Evolutionary conservation across 192 early-diverging fungal species (phyloP).

Genomic region (Mortierella antarctica): DNA sequence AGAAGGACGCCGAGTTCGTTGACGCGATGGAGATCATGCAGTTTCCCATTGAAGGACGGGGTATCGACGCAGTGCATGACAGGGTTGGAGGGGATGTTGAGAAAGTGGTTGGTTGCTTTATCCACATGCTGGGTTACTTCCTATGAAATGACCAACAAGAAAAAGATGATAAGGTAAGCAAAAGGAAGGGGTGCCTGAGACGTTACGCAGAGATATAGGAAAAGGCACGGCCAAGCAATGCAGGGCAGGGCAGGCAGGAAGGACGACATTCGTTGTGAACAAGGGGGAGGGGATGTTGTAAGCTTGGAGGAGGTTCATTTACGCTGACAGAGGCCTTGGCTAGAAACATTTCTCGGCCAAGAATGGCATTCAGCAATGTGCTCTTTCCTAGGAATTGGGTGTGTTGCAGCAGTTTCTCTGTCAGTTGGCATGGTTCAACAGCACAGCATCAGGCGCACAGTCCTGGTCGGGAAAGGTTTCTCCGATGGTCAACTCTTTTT

Average conservation of each 20-base stretch:
- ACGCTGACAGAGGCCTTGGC: conserved; percentile 56
- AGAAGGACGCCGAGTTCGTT: conserved; percentile 44
- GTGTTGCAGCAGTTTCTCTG: too few species aligned
- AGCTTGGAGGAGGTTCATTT: conserved; percentile 3
- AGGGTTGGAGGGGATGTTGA: conserved; percentile 46
- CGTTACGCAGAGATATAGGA: background rate
- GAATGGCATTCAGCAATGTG: conserved; percentile 58
- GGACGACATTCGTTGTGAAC: background rate
- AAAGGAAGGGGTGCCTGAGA: too few species aligned
- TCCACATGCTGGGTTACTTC: conserved; percentile 57
- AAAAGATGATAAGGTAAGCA: background rate
- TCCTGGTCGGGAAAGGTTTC: background rate
- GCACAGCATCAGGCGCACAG: background rate
- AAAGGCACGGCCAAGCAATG: background rate
- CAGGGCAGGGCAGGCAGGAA: background rate
- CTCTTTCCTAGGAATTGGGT: conserved; percentile 47
- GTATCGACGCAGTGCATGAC: conserved; percentile 58
- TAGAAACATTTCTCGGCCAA: conserved; percentile 52
- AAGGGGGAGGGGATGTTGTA: background rate
- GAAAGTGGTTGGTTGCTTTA: conserved; percentile 42
- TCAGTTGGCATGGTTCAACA: background rate
- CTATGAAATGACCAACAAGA: conserved; percentile 10
- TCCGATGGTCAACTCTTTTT: background rate
- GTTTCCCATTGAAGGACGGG: conserved; percentile 53
- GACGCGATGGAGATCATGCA: conserved; percentile 44